These are phyloP conservation scores for Furcasterigmium sp. DNA, from an alignment of 2,329 filamentous ascomycete genomes.

Conservation along the genomic window DNA sequence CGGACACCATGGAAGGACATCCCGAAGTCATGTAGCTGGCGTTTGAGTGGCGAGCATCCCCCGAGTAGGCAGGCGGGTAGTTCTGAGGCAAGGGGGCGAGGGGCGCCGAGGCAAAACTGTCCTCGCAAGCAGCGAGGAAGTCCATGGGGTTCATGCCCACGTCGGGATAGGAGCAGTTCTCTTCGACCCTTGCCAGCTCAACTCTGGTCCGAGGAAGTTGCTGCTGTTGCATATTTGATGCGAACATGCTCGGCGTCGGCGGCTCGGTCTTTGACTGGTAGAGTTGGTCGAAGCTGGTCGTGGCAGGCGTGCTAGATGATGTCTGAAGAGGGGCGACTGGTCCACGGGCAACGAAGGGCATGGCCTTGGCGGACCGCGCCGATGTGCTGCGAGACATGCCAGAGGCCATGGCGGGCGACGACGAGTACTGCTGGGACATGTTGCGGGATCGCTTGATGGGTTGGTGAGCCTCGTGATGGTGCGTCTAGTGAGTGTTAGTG, in stretches of 20 bases:
- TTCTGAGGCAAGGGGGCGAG: slow-evolving; percentile 11
- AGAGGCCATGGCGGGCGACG: slow-evolving; percentile 9
- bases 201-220: slow-evolving; percentile 10
- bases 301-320: slow-evolving; percentile 11
- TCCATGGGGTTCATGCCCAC: slow-evolving; percentile 32
- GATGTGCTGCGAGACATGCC: slow-evolving; percentile 30
- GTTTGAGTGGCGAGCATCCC: slow-evolving; percentile 11
- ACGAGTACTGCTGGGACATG: slow-evolving; percentile 24
- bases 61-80: slow-evolving; percentile 14
- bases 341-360: slow-evolving; percentile 30
- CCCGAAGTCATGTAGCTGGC: slow-evolving; percentile 24
- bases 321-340: slow-evolving; percentile 26
- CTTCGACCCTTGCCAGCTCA: slow-evolving; percentile 29
- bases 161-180: slow-evolving; percentile 19
- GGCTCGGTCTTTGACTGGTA: slow-evolving; percentile 25
- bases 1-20: slow-evolving; percentile 39
- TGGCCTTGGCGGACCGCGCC: slow-evolving; percentile 31
- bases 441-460: slow-evolving; percentile 25
- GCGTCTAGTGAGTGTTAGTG: slow-evolving; percentile 15
- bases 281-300: slow-evolving; percentile 20
- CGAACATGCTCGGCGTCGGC: slow-evolving; percentile 16
- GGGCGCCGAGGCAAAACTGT: slow-evolving; percentile 18
- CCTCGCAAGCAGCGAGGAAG: slow-evolving; percentile 27
- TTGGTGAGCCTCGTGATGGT: slow-evolving; percentile 16
- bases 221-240: slow-evolving; percentile 16